Evolutionary conservation across 352 stramenopile species (phyloP).

Genomic region (Lagenidium giganteum): DNA sequence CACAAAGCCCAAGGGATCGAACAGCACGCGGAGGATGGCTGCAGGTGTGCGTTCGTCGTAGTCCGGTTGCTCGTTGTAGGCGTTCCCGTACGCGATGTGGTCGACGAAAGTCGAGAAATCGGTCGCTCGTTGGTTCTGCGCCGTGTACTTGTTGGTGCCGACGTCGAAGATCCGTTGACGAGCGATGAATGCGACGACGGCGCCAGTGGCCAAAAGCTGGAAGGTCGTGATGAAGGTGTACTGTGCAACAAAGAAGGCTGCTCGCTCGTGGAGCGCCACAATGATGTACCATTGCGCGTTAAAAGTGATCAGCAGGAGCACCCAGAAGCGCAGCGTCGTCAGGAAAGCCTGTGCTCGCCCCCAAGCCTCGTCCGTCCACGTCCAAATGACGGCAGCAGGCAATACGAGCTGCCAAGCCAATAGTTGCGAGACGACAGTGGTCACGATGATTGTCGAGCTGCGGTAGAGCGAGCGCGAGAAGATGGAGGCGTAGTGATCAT

Average conservation of each 20-base stretch:
- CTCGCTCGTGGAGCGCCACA: slow-evolving; percentile 22
- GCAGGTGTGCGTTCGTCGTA: slow-evolving; percentile 15
- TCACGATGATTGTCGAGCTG: slow-evolving; percentile 24
- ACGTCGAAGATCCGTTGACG: slow-evolving; percentile 22
- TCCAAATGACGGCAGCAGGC: slow-evolving; percentile 41
- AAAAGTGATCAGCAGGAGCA: slow-evolving; percentile 35
- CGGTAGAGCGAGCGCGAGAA: slow-evolving; percentile 53
- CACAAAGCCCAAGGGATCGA: slow-evolving; percentile 2
- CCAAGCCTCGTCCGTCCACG: slow-evolving; percentile 22
- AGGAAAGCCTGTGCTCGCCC: slow-evolving; percentile 22
- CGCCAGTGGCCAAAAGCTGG: slow-evolving; percentile 28
- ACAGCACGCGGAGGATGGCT: slow-evolving; percentile 6
- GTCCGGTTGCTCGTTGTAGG: slow-evolving; percentile 45
- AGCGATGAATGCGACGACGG: slow-evolving; percentile 22
- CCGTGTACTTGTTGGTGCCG: slow-evolving; percentile 22
- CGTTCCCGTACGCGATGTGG: slow-evolving; percentile 27
- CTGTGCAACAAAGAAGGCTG: slow-evolving; percentile 34
- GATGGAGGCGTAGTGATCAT: slow-evolving; percentile 30
- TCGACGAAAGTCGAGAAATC: slow-evolving; percentile 28
- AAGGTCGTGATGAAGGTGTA: slow-evolving; percentile 30
- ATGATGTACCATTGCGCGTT: slow-evolving; percentile 31
- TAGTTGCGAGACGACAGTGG: slow-evolving; percentile 34
- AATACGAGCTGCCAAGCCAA: slow-evolving; percentile 50
- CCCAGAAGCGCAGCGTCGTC: slow-evolving; percentile 36
- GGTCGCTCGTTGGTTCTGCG: slow-evolving; percentile 29